These are phyloP conservation scores for Kalmusia sp. DNA, from an alignment of 2,329 filamentous ascomycete species.

Conservation along the genomic window DNA sequence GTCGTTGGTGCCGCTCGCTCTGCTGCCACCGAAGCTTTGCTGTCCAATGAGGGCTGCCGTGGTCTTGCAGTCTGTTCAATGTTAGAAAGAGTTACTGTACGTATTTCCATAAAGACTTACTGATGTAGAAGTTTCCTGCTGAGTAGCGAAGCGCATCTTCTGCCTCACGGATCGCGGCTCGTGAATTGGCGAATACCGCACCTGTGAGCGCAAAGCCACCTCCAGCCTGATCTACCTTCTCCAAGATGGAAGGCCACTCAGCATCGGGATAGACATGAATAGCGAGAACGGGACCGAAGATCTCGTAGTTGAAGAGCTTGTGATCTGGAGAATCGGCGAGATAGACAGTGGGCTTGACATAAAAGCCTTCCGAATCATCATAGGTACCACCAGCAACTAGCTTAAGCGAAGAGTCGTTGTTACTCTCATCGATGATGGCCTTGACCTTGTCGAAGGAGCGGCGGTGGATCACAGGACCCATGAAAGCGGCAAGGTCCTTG, in stretches of 20 bases:
- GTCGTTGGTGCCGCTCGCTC: constrained; percentile 62
- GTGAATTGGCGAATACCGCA: constrained; percentile 74
- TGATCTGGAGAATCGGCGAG: constrained; percentile 73
- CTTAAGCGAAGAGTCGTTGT: constrained; percentile 73
- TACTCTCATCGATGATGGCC: constrained; percentile 76
- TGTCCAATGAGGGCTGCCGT: constrained; percentile 52
- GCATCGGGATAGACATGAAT: constrained; percentile 80
- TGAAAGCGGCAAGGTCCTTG: constrained; percentile 74
- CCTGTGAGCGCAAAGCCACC: constrained; percentile 79
- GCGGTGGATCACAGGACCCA: constrained; percentile 84
- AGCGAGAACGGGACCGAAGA: constrained; percentile 79
- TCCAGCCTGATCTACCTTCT: constrained; percentile 65
- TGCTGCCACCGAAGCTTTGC: constrained; percentile 59
- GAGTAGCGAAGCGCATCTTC: constrained; percentile 74
- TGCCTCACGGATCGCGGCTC: constrained; percentile 68
- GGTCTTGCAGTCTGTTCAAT: constrained; percentile 31
- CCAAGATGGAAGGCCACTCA: constrained; percentile 61
- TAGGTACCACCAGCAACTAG: constrained; percentile 77
- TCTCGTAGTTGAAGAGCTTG: constrained; percentile 75
- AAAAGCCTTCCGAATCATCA: constrained; percentile 79
- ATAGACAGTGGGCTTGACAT: constrained; percentile 82
- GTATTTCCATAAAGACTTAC: constrained; percentile 35
- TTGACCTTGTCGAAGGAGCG: constrained; percentile 80
- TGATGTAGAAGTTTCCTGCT: constrained; percentile 84
- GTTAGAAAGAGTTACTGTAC: constrained; percentile 6